Evolutionary conservation across 331 rosid genomes (phyloP).

Genomic region (Prunus yedoensis): DNA sequence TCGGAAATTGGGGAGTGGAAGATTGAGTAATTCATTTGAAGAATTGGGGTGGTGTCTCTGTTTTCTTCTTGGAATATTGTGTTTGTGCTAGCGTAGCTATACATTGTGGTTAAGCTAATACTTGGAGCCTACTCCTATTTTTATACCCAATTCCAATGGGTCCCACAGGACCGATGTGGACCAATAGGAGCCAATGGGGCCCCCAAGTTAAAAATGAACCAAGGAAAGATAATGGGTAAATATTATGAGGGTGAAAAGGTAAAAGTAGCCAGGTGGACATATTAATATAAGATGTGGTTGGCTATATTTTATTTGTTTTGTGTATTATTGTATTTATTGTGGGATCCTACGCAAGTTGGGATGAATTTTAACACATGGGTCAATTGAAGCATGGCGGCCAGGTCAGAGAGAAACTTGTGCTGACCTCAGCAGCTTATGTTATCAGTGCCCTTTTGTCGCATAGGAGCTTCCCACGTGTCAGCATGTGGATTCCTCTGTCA

Average conservation of each 20-base stretch:
- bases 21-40: constrained; percentile 37
- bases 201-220: too few relatives aligned
- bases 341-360: constrained; percentile 18
- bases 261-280: background rate
- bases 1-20: constrained; percentile 49
- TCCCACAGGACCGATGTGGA: background rate
- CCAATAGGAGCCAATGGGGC: background rate
- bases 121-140: background rate
- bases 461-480: background rate
- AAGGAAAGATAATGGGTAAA: background rate
- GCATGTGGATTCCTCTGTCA: background rate
- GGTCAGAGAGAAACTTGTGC: constrained; percentile 30
- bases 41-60: background rate
- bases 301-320: constrained; percentile 20
- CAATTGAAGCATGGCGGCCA: constrained; percentile 61
- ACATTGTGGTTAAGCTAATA: background rate
- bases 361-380: constrained; percentile 56
- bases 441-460: background rate
- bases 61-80: background rate
- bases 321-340: background rate
- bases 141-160: constrained; percentile 1
- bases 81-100: background rate
- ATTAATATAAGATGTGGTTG: constrained; percentile 12
- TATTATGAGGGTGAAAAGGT: background rate
- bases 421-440: constrained; percentile 30